Evolutionary conservation across 352 stramenopile genomes (phyloP), one percentile per base, ranked within the genome.

Genomic region (Bremia lactucae): DNA sequence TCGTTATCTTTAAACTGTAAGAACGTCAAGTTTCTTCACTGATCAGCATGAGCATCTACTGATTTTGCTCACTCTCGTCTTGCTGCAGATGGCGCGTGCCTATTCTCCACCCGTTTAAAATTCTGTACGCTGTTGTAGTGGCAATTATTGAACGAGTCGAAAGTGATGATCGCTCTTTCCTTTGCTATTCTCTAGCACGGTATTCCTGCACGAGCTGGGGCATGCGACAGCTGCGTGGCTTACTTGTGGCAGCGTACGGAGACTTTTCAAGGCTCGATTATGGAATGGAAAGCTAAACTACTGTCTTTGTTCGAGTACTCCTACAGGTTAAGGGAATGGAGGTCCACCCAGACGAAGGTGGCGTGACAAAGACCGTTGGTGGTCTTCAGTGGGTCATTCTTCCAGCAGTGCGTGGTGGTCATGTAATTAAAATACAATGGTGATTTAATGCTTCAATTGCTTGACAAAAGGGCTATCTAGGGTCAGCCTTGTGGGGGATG

Each of bases 91-190:
- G 82, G 82, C 75, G 80, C 51, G 65, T 89, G 15, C 74, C 71
- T 24, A 72, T 94, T 22, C 64, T 94, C 3, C 79, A 91, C 42
- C 82, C 82, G 21, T 92, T 94, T 49, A 94, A 94, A 43, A 91
- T 91, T 41, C 58, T 92, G 77, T 92, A 71, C 48, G 74, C 70
- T 0, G 1, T 6, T 16, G 23, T 18, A 5, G 15, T 31, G 38
- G 3, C n/a, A 8, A 9, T 35, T 42, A 34, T 26, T 50, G 8
- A n/a, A n/a, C n/a, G n/a, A n/a, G n/a, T n/a, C n/a, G n/a, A n/a
- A n/a, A n/a, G n/a, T n/a, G n/a, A n/a, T n/a, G n/a, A n/a, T n/a
- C n/a, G n/a, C n/a, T n/a, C n/a, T n/a, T n/a, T n/a, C n/a, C n/a
- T n/a, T n/a, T n/a, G n/a, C n/a, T n/a, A n/a, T n/a, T n/a, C n/a